These are phyloP conservation scores for Xerocomellus dryophilus DNA, from an alignment of 768 basidiomycete species.

Conservation along the genomic window DNA sequence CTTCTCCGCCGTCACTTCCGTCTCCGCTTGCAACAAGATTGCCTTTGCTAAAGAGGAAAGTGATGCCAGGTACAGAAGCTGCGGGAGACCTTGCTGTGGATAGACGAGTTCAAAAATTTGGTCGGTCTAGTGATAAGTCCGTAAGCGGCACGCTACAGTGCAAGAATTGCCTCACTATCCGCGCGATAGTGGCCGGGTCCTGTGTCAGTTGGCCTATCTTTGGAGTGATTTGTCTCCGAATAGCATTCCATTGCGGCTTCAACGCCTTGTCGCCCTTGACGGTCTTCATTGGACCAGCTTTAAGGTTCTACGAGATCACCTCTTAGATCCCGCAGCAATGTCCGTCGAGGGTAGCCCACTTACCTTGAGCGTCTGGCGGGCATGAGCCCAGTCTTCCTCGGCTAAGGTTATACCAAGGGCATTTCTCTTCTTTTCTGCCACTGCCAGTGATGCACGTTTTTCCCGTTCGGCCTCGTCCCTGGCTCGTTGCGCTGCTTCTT, in stretches of 20 bases:
- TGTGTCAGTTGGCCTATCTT: constrained; percentile 87
- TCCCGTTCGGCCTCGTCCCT: constrained; percentile 36
- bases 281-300: constrained; percentile 56
- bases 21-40: constrained; percentile 89
- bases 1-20: constrained; percentile 87
- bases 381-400: constrained; percentile 63
- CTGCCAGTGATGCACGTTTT: constrained; percentile 36
- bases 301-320: constrained; percentile 47
- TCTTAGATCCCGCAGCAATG: constrained; percentile 23
- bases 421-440: constrained; percentile 40
- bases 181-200: constrained; percentile 54
- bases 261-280: constrained; percentile 57
- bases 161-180: constrained; percentile 51
- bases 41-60: constrained; percentile 87
- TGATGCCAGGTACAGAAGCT: constrained; percentile 64
- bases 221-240: constrained; percentile 77
- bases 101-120: constrained; percentile 44
- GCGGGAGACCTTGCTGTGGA: constrained; percentile 28
- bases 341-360: constrained; percentile 12
- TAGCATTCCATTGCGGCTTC: constrained; percentile 62
- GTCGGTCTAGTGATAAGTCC: constrained; percentile 30
- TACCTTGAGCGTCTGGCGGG: constrained; percentile 55
- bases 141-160: constrained; percentile 13
- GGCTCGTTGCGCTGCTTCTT: constrained; percentile 29
- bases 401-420: constrained; percentile 51